Base-by-base conservation (phyloP, 805 yeast species). In the Yarrowia bubula region DNA sequence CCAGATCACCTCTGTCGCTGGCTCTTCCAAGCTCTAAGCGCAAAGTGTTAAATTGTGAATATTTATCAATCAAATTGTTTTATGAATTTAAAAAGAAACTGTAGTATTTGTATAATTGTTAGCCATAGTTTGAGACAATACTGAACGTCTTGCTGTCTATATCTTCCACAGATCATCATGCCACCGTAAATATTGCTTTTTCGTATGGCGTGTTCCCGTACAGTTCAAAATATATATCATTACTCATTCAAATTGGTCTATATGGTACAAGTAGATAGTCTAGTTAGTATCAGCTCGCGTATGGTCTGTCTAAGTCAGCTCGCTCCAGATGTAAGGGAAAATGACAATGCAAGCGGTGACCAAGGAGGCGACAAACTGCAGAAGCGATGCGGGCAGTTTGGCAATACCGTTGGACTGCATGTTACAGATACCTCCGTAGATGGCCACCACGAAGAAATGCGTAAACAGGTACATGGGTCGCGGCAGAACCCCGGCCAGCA, bases 361-460 rank as follows among this genome's bases (percentile, higher is more conserved):
- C 39, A 92, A 75, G 39, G 90, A 84, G 61, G 85, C 83, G 64
- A 90, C 76, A 50, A 87, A 84, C 75, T 92, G 92, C 65, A 81
- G 75, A 18, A 92, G 67, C 0, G 96, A 93, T 55, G 87, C 42
- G 13, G 93, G 95, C 72, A 88, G 80, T 6, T 89, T 86, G 0
- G 79, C 65, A 13, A 86, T 50, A 2, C 98, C 98, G 66, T 86
- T 81, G 31, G 81, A 84, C 33, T 72, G 72, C 69, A 88, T 84
- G 76, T 92, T 92, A 69, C 86, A 74, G 71, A 82, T 84, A 65
- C 93, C 86, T 7, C 93, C 83, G 74, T 89, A 92, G 70, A 93
- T 83, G 1, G 97, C 98, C 60, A 95, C 98, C 55, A 88, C 81
- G 76, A 90, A 90, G 77, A 95, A 95, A 71, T 93, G 97, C 75